Evolutionary conservation across 2,329 filamentous ascomycete species (phyloP), one percentile per base, ranked within the genome.

Genomic region (Rachicladosporium sp.): DNA sequence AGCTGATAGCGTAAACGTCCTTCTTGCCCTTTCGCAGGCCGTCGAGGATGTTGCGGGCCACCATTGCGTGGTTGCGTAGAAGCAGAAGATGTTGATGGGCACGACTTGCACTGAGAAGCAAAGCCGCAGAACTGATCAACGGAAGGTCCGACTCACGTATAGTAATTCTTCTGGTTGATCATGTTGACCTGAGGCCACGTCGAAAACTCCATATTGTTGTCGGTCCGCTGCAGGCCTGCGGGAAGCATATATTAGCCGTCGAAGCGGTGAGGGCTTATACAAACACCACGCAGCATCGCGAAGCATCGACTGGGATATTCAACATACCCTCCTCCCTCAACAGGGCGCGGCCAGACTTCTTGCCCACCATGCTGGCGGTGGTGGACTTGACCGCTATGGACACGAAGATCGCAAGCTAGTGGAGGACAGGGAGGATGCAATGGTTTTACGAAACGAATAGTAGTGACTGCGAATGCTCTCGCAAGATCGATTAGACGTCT

Each of bases 161-260:
- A 95, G 64, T 98, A 98, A 63, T 98, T 98, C 69, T 98, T 98
- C 63, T 98, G 91, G 60, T 98, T 98, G 64, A 98, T 98, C 54
- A 91, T 85, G 33, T 76, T 73, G 42, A 94, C 79, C 56, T 91
- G 82, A 8, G 91, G 89, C 89, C 91, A 98, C 60, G 74, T 93
- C 35, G 87, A 84, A 57, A 91, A 76, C 58, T 88, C 91, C 81
- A 98, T 89, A 65, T 89, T 88, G 75, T 98, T 98, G 69, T 98
- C 91, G 44, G 91, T 96, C 58, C 89, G 77, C 67, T 93, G 86
- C 48, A 98, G 78, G 49, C 91, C 89, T 95, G 59, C 36, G 37
- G 31, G 23, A 8, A 27, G 23, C 6, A 27, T 27, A 27, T 27
- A 27, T 27, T 27, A 27, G 23, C 23, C 23, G 23, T 27, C 23